Evolutionary conservation across 495 filamentous ascomycete genomes (phyloP).

Genomic region (Talaromyces borbonicus): DNA sequence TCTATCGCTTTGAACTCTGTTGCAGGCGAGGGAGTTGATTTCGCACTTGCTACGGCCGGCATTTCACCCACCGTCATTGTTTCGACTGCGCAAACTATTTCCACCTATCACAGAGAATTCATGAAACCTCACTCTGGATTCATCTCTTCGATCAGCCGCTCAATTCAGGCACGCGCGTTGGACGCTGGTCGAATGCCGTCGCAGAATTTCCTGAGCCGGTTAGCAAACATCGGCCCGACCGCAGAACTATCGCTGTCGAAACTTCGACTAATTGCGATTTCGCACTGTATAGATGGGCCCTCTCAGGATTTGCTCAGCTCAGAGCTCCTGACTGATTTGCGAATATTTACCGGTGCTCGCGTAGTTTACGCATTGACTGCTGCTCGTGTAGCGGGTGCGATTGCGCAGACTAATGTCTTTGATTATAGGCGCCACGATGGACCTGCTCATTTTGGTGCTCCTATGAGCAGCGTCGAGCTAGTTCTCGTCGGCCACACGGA

Average conservation of each 20-base stretch:
- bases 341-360: conserved; percentile 68
- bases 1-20: conserved; percentile 86
- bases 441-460: conserved; percentile 70
- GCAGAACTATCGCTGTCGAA: conserved; percentile 59
- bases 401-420: conserved; percentile 72
- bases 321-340: conserved; percentile 62
- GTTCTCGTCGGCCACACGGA: conserved; percentile 50
- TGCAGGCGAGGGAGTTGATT: conserved; percentile 57
- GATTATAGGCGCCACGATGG: conserved; percentile 63
- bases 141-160: conserved; percentile 52
- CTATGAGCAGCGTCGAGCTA: conserved; percentile 70
- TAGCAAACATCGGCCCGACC: conserved; percentile 47
- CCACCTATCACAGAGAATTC: conserved; percentile 51
- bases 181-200: conserved; percentile 57
- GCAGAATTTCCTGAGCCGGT: conserved; percentile 29
- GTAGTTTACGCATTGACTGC: conserved; percentile 80
- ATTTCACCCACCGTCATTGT: conserved; percentile 78
- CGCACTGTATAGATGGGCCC: conserved; percentile 27
- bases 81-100: conserved; percentile 63
- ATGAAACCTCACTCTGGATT: conserved; percentile 39
- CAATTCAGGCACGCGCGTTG: conserved; percentile 57
- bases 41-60: conserved; percentile 58
- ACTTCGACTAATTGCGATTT: conserved; percentile 47
- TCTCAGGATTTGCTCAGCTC: conserved; percentile 43
- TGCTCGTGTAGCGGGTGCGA: conserved; percentile 71